Base-by-base conservation (phyloP, 495 filamentous ascomycete genomes). In the Neurospora terricola region DNA sequence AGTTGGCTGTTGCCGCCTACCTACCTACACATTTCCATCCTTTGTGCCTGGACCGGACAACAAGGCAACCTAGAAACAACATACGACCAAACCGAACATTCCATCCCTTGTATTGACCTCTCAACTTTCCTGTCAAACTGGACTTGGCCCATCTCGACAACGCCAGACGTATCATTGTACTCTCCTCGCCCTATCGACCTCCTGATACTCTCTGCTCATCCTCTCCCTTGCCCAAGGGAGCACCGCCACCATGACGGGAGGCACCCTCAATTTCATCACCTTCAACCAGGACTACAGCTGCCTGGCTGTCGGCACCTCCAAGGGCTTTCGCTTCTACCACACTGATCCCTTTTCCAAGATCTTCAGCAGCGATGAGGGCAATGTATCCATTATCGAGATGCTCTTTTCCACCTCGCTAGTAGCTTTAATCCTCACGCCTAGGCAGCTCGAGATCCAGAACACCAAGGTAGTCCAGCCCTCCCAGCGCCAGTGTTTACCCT, bases 221-320 rank as follows among this genome's bases (percentile, higher is more conserved):
- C 12, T 62, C 54, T 62, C 54, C 54, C 54, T 62, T 30, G 69
- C n/a, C 48, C 69, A n/a, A 48, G 40, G 38, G 37, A 68, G 37
- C 34, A 45, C 40, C 70, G 72, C 73, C 76, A 74, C 69, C 73
- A 87, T 86, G 84, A 78, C 84, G 73, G 80, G 74, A 74, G 81
- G 90, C 83, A 86, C 90, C 4, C 95, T 99, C 87, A 99, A 98
- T 81, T 99, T 95, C 80, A 93, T 99, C 78, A 98, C 94, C 21
- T 99, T 98, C 83, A 99, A 99, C 83, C 96, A 99, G 84, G 96
- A 99, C 87, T 92, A 97, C 86, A 96, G 93, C 87, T 93, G 94
- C 80, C 86, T 99, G 73, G 96, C 94, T 84, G 93, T 97, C 75
- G 95, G 91, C 66, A 98, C 96, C 69, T 90, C 91, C 45, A 94